phyloP scores from a whole-genome alignment of 208 protist species.

The Leishmania tarentolae region DNA sequence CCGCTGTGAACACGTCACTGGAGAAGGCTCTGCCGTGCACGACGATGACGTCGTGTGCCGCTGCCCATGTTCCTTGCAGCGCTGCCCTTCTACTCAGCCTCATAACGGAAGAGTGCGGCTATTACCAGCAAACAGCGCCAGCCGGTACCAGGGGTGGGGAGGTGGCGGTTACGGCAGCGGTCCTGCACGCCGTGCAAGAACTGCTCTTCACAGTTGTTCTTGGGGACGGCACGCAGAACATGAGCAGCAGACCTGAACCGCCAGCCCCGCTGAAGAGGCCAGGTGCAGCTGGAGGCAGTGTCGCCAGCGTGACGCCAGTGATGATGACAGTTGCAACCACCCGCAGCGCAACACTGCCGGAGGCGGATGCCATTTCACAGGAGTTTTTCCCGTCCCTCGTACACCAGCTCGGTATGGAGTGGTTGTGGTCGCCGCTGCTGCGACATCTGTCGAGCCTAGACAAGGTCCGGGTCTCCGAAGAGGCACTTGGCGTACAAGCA shows the following conservation, averaged over 20 bases:
- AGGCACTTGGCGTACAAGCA: not conserved
- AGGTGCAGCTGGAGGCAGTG: not conserved
- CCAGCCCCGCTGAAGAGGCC: slow-evolving; percentile 3
- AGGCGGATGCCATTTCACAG: slow-evolving; percentile 63
- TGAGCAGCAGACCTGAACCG: slow-evolving; percentile 33
- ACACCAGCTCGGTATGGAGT: slow-evolving; percentile 82
- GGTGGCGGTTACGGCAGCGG: not conserved
- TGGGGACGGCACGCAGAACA: slow-evolving; percentile 32
- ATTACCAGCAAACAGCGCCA: slow-evolving; percentile 16
- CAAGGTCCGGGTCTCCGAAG: slow-evolving; percentile 32
- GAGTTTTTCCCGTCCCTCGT: slow-evolving; percentile 64
- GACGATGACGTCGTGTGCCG: not conserved
- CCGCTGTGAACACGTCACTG: slow-evolving; percentile 4
- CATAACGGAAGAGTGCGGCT: slow-evolving; percentile 20
- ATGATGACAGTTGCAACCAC: slow-evolving; percentile 31
- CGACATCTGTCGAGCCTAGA: slow-evolving; percentile 54
- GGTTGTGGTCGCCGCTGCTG: slow-evolving; percentile 79
- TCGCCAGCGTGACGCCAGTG: not conserved
- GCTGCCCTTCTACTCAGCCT: slow-evolving; percentile 29
- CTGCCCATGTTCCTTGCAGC: slow-evolving; percentile 7
- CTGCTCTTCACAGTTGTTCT: slow-evolving; percentile 64
- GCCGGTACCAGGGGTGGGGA: slow-evolving; percentile 7
- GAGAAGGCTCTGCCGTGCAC: not conserved
- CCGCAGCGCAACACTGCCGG: slow-evolving; percentile 49
- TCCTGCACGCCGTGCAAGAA: slow-evolving; percentile 62